phyloP scores from a whole-genome alignment of 495 filamentous ascomycete genomes.

The Hypoxylon subgilvum region DNA sequence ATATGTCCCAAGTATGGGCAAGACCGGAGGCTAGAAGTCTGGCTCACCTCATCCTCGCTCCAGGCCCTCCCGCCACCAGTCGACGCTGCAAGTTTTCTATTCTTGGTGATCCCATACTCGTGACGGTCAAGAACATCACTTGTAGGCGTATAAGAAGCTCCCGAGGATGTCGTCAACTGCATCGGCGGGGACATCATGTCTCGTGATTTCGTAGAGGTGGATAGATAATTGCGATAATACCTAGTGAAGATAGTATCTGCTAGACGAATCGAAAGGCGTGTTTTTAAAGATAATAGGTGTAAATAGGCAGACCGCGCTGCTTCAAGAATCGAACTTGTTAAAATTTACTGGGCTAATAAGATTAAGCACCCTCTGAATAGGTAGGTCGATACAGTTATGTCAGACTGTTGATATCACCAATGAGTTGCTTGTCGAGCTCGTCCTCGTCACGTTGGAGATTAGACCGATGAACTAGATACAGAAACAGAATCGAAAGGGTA shows the following conservation, averaged over 20 bases:
- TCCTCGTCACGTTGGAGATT: constrained; percentile 20
- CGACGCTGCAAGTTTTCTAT: constrained; percentile 64
- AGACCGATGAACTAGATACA: constrained; percentile 32
- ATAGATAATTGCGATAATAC: not conserved
- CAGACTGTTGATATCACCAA: constrained; percentile 18
- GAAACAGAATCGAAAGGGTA: constrained; percentile 36
- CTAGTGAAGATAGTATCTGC: constrained; percentile 23
- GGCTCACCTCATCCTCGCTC: constrained; percentile 77
- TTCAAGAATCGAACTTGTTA: constrained; percentile 37
- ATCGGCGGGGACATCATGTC: constrained; percentile 54
- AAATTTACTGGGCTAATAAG: constrained; percentile 26
- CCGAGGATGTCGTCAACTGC: constrained; percentile 52
- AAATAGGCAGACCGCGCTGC: constrained; percentile 40
- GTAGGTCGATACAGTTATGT: constrained; percentile 8
- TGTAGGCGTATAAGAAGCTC: constrained; percentile 49
- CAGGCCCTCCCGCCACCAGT: constrained; percentile 76
- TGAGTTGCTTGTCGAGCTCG: constrained; percentile 15
- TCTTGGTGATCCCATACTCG: constrained; percentile 61
- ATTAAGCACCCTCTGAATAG: constrained; percentile 7
- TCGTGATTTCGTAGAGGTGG: constrained; percentile 2
- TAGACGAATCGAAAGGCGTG: constrained; percentile 36
- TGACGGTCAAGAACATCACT: constrained; percentile 59
- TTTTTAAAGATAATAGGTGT: constrained; percentile 17
- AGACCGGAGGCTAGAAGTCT: constrained; percentile 2
- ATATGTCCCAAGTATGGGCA: not conserved